Evolutionary conservation across 2,329 filamentous ascomycete genomes (phyloP), one percentile per base, ranked within the genome.

Genomic region (Aureobasidium sp.): DNA sequence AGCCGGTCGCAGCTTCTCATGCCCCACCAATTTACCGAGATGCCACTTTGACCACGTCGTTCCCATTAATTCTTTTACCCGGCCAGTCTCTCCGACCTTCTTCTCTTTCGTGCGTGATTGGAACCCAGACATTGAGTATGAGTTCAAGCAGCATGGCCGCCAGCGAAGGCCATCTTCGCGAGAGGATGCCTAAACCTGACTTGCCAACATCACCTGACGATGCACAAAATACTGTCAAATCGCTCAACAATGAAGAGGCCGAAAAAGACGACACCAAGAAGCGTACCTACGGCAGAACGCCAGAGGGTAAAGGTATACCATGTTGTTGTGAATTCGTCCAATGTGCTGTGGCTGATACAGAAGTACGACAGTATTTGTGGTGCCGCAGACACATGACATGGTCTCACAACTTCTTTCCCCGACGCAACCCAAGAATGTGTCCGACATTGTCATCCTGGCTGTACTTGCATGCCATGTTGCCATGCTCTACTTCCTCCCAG

Each of bases 311-410:
- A 76, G 86, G 93, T 97, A 82, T 76, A 89, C 80, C 60, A 66
- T 60, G 21, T 37, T 27, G 36, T 21, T 27, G 37, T 32, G 30
- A 30, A 8, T 30, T 30, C 21, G 21, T 10, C 8, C 11, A 36
- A 25, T 5, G n/a, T 21, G 36, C 13, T 14, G 30, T 41, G 55
- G 25, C 39, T 61, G 50, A 53, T 36, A 16, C 37, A 41, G 29
- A 25, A 32, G 29, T 21, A 34, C 16, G 27, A 51, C 70, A 97
- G 94, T 96, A 69, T 99, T 99, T 73, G 88, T 91, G 62, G 94
- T 99, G 60, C 94, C 94, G 51, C 87, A 91, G 65, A 99, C 94
- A 61, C 91, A 97, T 80, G 94, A 99, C 77, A 97, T 99, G 94
- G 93, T 99, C 68, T 96, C 93, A 57, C 94, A 97, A 77, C 83